Evolutionary conservation across 768 basidiomycete genomes (phyloP).

Genomic region (Leucogyrophana mollusca): DNA sequence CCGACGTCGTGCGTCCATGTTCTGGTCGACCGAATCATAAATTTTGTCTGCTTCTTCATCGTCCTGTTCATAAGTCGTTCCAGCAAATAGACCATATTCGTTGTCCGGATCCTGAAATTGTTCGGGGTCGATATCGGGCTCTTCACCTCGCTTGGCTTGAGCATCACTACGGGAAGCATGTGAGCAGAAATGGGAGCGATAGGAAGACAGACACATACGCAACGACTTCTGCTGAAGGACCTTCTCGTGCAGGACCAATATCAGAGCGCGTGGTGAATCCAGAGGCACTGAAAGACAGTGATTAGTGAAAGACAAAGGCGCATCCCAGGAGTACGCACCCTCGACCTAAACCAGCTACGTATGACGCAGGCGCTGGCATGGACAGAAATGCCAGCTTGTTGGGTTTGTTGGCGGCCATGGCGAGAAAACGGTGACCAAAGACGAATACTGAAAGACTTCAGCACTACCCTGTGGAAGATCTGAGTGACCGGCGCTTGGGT

Average conservation of each 20-base stretch:
- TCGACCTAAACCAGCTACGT: conserved; percentile 97
- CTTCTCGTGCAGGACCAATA: conserved; percentile 97
- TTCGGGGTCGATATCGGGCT: conserved; percentile 83
- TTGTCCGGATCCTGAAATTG: conserved; percentile 97
- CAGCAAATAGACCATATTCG: conserved; percentile 93
- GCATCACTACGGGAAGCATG: conserved; percentile 64
- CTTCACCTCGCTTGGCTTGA: conserved; percentile 83
- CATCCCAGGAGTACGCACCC: conserved; percentile 53
- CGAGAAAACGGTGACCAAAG: too few species aligned
- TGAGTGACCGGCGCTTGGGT: too few species aligned
- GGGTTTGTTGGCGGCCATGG: conserved; percentile 53
- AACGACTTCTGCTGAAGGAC: conserved; percentile 86
- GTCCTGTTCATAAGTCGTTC: conserved; percentile 94
- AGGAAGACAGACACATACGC: conserved; percentile 54
- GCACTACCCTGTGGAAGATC: too few species aligned
- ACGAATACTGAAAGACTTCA: too few species aligned
- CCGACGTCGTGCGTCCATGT: conserved; percentile 85
- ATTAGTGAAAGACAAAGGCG: conserved; percentile 9
- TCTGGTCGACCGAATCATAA: conserved; percentile 87
- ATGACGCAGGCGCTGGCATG: conserved; percentile 93
- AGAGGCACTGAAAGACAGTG: conserved; percentile 61
- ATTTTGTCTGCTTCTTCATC: conserved; percentile 97
- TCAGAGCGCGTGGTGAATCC: conserved; percentile 98
- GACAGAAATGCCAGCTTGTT: conserved; percentile 87
- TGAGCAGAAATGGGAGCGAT: not conserved